Conservation (phyloP, 768 basidiomycete genomes). For the Polyporus arcularius region DNA sequence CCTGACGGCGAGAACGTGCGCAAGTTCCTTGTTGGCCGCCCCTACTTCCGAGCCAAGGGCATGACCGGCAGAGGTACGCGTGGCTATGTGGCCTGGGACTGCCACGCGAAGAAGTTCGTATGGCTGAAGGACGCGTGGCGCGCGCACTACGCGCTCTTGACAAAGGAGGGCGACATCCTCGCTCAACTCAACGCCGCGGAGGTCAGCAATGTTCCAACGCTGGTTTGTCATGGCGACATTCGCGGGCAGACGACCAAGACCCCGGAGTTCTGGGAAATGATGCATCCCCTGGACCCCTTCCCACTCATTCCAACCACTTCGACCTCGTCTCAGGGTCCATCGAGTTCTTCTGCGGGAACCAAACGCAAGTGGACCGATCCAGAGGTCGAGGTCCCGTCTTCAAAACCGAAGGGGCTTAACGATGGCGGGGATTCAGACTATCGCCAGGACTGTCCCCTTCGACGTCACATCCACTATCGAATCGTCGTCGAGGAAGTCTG, state of each 20-base stretch:
- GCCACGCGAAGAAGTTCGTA: not conserved
- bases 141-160: not conserved
- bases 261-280: not conserved
- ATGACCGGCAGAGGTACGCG: constrained; percentile 8
- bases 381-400: not conserved
- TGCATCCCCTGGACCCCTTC: too few species aligned
- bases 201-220: not conserved
- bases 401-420: not conserved
- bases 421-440: not conserved
- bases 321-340: not conserved
- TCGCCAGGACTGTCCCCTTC: not conserved
- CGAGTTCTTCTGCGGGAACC: not conserved
- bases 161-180: constrained; percentile 2
- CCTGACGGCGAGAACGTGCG: not conserved
- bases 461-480: constrained; percentile 10
- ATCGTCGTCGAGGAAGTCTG: constrained; percentile 11
- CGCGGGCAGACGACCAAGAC: not conserved
- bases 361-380: not conserved
- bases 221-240: not conserved
- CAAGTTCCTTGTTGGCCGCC: constrained; percentile 7
- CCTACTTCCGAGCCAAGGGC: not conserved
- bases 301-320: too few species aligned
- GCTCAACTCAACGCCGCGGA: not conserved
- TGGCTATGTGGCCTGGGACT: constrained; percentile 17
- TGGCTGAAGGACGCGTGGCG: constrained; percentile 21